Base-by-base conservation (phyloP, 2,329 filamentous ascomycete genomes). In the Moelleriella libera region DNA sequence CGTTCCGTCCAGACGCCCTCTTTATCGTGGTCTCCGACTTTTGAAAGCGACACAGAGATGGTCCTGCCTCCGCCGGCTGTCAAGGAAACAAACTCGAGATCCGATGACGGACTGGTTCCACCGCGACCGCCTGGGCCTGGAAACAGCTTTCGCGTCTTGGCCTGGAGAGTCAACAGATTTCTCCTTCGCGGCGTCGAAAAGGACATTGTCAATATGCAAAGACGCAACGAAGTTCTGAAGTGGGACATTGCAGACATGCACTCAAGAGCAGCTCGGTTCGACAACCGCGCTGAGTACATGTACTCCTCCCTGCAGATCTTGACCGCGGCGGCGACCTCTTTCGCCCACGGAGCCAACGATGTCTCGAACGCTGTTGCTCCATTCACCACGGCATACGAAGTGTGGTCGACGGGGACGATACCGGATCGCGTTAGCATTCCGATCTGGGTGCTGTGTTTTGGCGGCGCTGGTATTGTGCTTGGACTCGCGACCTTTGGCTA, bases 401-500 rank as follows among this genome's bases (percentile, higher is more conserved):
- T 72, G 34, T 78, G 70, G 67, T 56, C 57, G 5, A 64, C 61
- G 1, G 72, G 72, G 11, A 54, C 56, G 5, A 60, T 69, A 3
- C 49, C 54, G 9, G 58, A 57, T 9, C 54, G 62, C n/a, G 61
- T 65, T 1, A 58, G 60, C 7, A 68, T 71, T 12, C 72, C 72
- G 1, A 53, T 71, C 40, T 76, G 73, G 70, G 64, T 75, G 49
- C 60, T 75, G 10, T 67, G 68, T 45, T 66, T 72, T 31, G 69
- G 71, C 12, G 71, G 71, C 49, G 58, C 64, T 1, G 62, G 64
- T 44, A 71, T 78, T 30, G 71, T 71, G 43, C 57, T 78, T n/a
- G 77, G 77, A n/a, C 65, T 81, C 49, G 67, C 74, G 62, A 78
- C 75, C 8, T 81, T 78, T 53, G 77, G 78, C 6, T 81, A 80